Conservation (phyloP, 1,284 basidiomycete genomes). For the Boletellus deceptivus region DNA sequence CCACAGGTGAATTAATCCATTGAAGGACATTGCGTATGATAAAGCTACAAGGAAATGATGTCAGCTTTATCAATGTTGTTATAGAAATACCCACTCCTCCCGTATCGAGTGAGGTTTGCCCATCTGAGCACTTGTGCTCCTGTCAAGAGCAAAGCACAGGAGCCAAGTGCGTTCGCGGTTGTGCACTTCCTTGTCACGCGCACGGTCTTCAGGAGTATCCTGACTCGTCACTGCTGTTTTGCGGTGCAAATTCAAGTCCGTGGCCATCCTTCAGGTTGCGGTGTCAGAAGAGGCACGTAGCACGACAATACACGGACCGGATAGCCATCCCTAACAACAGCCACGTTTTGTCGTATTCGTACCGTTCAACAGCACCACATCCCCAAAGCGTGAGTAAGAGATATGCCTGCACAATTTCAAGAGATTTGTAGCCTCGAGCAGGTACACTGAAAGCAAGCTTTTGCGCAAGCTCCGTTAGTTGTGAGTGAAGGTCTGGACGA, state of each 20-base stretch:
- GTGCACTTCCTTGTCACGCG: constrained; percentile 79
- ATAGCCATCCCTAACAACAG: constrained; percentile 84
- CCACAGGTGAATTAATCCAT: constrained; percentile 66
- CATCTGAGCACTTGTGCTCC: constrained; percentile 91
- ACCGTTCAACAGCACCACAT: constrained; percentile 88
- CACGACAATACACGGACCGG: constrained; percentile 42
- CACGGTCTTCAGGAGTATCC: constrained; percentile 73
- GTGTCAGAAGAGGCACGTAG: constrained; percentile 7
- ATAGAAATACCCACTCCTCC: constrained; percentile 67
- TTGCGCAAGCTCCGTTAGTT: constrained; percentile 81
- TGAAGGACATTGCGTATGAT: constrained; percentile 83
- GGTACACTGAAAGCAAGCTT: constrained; percentile 91
- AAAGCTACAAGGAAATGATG: constrained; percentile 47
- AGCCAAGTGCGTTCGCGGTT: constrained; percentile 96
- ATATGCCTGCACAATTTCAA: constrained; percentile 94
- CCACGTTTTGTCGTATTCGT: constrained; percentile 98
- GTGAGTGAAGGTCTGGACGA: constrained; percentile 81
- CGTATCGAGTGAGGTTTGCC: constrained; percentile 85
- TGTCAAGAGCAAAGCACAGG: constrained; percentile 86
- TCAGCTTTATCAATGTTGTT: not conserved
- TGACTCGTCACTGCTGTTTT: constrained; percentile 70
- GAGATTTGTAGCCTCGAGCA: constrained; percentile 87
- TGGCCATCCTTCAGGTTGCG: constrained; percentile 72
- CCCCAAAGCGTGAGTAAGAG: constrained; percentile 82
- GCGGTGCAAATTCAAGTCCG: constrained; percentile 92